Percentiles rank a stretch among this genome's conserved stretches.
phyloP scores from a whole-genome alignment of 495 filamentous ascomycete genomes.

The Friedmanniomyces simplex region DNA sequence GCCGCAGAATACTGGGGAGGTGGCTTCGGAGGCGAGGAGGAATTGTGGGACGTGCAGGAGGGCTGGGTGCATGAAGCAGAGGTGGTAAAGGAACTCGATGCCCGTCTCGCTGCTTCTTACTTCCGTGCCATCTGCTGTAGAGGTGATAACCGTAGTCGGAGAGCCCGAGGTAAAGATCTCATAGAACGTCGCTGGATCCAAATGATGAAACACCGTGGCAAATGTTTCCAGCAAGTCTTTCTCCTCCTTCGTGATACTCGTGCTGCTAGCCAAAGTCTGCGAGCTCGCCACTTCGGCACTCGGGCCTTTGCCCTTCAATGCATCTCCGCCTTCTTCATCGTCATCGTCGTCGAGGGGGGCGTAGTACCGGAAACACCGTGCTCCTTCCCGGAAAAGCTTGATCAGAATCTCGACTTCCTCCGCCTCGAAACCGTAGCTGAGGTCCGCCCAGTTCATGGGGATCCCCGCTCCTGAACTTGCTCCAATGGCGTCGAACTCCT shows the following conservation, averaged over 20 bases:
- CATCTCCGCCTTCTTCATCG: slow-evolving; percentile 54
- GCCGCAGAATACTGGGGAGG: slow-evolving; percentile 90
- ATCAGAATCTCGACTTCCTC: slow-evolving; percentile 95
- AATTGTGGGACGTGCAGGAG: slow-evolving; percentile 94
- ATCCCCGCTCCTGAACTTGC: slow-evolving; percentile 30
- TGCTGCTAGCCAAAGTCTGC: slow-evolving; percentile 48
- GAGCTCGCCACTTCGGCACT: slow-evolving; percentile 58
- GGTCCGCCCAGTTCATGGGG: slow-evolving; percentile 86
- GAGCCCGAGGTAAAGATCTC: slow-evolving; percentile 60
- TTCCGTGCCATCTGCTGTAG: background rate
- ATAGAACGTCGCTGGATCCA: slow-evolving; percentile 96
- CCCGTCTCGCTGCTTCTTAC: slow-evolving; percentile 51
- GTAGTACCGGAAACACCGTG: slow-evolving; percentile 93
- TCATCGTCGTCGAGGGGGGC: slow-evolving; percentile 70
- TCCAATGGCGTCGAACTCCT: slow-evolving; percentile 56
- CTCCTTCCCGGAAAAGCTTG: slow-evolving; percentile 94
- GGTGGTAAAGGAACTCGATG: slow-evolving; percentile 90
- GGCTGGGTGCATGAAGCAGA: slow-evolving; percentile 94
- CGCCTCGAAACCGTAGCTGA: slow-evolving; percentile 91
- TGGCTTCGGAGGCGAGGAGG: slow-evolving; percentile 94
- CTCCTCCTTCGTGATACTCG: slow-evolving; percentile 85
- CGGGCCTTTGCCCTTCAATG: slow-evolving; percentile 50
- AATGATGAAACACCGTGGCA: slow-evolving; percentile 95
- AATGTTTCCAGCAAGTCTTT: slow-evolving; percentile 97
- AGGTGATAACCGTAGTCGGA: background rate